Conservation (phyloP, 2,329 filamentous ascomycete genomes). For the Penicillium hesseltinei region DNA sequence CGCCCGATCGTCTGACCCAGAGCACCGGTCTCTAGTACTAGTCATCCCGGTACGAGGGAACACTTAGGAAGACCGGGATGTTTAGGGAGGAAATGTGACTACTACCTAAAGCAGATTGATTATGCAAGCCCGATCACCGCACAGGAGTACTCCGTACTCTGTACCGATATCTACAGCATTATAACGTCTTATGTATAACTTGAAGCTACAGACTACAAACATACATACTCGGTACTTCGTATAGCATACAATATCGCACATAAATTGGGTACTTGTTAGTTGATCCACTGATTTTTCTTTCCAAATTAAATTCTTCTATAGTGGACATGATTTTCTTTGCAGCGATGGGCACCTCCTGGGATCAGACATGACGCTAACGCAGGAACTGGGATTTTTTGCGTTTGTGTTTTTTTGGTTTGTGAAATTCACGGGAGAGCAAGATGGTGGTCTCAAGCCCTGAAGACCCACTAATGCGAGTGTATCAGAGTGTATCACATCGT, state of each 20-base stretch:
- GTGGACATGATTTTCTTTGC: slow-evolving; percentile 12
- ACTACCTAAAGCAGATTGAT: slow-evolving; percentile 1
- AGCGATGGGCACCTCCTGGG: slow-evolving; percentile 5
- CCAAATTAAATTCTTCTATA: background rate
- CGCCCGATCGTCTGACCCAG: slow-evolving; percentile 12
- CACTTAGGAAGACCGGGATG: background rate
- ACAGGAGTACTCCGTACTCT: background rate
- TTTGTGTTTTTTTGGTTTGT: background rate
- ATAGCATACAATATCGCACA: background rate
- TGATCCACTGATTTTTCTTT: background rate
- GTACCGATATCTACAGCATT: background rate
- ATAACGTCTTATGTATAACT: background rate
- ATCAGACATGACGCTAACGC: slow-evolving; percentile 35
- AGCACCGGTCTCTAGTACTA: background rate
- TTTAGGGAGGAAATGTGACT: background rate
- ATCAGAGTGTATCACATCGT: background rate
- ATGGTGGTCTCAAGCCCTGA: background rate
- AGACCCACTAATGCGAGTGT: background rate
- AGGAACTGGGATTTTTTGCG: slow-evolving; percentile 32
- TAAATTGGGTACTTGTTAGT: background rate
- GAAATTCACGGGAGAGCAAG: background rate
- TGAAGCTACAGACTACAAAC: background rate
- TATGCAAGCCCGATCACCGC: slow-evolving; percentile 12
- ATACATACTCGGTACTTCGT: background rate
- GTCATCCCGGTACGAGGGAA: background rate